Conservation (phyloP, 257 asterid species). For the Leonotis leonurus region DNA sequence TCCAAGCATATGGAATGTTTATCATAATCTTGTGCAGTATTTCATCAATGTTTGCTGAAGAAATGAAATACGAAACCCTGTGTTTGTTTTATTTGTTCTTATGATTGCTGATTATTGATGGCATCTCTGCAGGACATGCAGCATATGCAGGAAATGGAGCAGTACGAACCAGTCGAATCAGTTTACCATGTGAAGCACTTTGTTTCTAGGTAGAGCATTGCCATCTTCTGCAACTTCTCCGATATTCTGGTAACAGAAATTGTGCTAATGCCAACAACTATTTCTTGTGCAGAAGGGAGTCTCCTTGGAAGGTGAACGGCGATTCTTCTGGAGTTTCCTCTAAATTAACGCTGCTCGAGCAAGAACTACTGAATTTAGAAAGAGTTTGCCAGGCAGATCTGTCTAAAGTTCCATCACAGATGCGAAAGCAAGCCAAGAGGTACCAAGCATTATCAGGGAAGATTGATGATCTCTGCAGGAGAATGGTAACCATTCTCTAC, state of each 20-base stretch:
- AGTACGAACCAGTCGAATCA: conserved; percentile 58
- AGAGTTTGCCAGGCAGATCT: conserved; percentile 53
- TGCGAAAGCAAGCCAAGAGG: conserved; percentile 89
- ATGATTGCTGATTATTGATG: conserved; percentile 2
- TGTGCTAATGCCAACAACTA: neutral
- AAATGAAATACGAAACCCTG: neutral
- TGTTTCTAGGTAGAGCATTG: conserved; percentile 57
- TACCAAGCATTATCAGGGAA: conserved; percentile 85
- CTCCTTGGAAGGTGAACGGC: conserved; percentile 93
- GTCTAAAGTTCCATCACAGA: conserved; percentile 65
- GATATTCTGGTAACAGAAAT: neutral
- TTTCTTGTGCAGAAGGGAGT: conserved; percentile 67
- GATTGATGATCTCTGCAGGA: conserved; percentile 81
- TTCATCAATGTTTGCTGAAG: neutral
- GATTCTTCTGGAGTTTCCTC: conserved; percentile 79
- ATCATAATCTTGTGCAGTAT: neutral
- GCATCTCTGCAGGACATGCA: conserved; percentile 58
- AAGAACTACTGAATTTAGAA: conserved; percentile 79
- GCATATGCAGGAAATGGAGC: too few relatives aligned
- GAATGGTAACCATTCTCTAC: conserved; percentile 80
- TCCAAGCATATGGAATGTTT: too few relatives aligned
- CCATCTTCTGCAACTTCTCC: neutral
- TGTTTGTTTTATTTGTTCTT: neutral
- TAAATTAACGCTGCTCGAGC: conserved; percentile 77
- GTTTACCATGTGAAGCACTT: conserved; percentile 68